Base-by-base conservation (phyloP, 2,329 filamentous ascomycete species). In the Penicillium hordei region DNA sequence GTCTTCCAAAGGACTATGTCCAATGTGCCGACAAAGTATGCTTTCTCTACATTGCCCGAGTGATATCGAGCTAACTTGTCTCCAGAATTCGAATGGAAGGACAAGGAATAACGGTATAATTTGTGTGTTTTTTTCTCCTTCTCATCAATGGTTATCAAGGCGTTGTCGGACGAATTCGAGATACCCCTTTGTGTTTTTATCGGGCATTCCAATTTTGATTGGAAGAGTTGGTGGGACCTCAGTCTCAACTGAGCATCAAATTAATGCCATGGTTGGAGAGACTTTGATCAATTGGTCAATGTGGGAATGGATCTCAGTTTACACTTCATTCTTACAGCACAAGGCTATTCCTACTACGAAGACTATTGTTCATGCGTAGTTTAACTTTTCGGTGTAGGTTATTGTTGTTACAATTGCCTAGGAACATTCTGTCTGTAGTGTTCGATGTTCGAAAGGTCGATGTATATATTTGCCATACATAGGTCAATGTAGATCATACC, bases 21-120 rank as follows among this genome's bases (percentile, higher is more conserved):
- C 94, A 29, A 97, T 99, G 94, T 99, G 94, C 73, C 86, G 94
- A 65, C 94, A 97, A 76, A 91, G 91, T 94, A 83, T 67, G 82
- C 71, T 52, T 31, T 17, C 29, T 27, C 15, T 52, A 4, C 34
- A 2, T 19, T 33, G 46, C 12, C 40, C 5, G 5, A 23, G 9
- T 38, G 29, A 21, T 21, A 13, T 34, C 4, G 59, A 55, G 65
- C 65, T 65, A 59, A 70, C 48, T 13, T 15, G 27, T 55, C 13
- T 21, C 9, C 40, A 83, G 81, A 82, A 72, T 83, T 83, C 59
- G 80, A 82, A 68, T 82, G 79, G 80, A 81, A 81, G 64, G 73
- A 71, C 33, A 75, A 72, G 15, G 72, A 76, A 57, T 71, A 60
- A 66, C 12, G 36, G 21, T 23, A 23, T 50, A 34, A 25, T 53